Base-by-base conservation (phyloP, 1,139 yeast genomes). In the Kodamaea arcana region DNA sequence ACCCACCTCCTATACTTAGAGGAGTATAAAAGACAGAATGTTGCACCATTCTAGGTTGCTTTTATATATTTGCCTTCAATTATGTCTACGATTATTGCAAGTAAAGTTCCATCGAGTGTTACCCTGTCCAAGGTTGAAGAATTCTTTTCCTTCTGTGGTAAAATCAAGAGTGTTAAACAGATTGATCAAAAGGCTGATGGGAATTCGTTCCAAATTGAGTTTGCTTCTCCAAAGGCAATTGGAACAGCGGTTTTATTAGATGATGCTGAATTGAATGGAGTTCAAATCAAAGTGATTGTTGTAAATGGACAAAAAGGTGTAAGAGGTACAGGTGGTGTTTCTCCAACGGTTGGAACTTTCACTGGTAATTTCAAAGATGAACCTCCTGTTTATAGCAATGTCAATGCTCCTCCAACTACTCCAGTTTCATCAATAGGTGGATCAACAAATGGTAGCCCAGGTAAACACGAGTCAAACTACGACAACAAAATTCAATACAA, bases 101-200 rank as follows among this genome's bases (percentile, higher is more conserved):
- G 80, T 15, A 73, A 80, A 43, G 69, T 85, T 33, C 81, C 90
- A 23, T 50, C 63, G 3, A 50, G 69, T 27, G 74, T 81, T 30
- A 54, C 80, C 13, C 65, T 73, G 36, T 69, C 69, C 31, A 80
- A 83, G 50, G 60, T 85, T 28, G 60, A 66, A 34, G 85, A 82
- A 42, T 85, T 84, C 62, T 83, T 84, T 58, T 68, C 83, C 26
- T 83, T 83, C 56, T 83, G 94, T 54, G 94, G 94, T n/a, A 74
- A 72, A 44, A 75, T 83, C 43, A 63, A 65, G 42, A 47, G 65
- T 10, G 68, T 80, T 42, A 54, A 58, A 32, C 50, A 59, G 9
- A 34, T 71, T 32, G 61, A 60, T 17, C 52, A 60, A 34, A 43
- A 50, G 15, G 52, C 51, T 10, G 47, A 47, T 13, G 46, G 54